phyloP scores from a whole-genome alignment of 2,329 filamentous ascomycete genomes.

The Ophiostoma montium region DNA sequence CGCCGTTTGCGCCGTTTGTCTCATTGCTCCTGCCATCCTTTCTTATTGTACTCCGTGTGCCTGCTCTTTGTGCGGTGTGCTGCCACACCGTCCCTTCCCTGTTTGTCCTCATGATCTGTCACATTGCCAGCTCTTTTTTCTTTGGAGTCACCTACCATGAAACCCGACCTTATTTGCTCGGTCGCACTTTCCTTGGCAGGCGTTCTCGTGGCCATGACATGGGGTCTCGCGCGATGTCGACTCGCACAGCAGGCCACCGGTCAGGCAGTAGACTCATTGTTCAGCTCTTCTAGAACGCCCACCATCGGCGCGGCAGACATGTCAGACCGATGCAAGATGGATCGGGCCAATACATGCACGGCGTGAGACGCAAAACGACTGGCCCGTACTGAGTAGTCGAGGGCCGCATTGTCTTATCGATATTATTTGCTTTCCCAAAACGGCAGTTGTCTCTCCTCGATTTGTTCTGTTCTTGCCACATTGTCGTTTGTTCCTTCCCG shows the following conservation, averaged over 20 bases:
- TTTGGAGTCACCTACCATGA: too few relatives aligned
- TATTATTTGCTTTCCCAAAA: slow-evolving; percentile 5
- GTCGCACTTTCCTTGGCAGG: background rate
- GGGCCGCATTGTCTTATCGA: background rate
- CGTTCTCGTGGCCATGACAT: background rate
- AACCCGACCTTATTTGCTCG: background rate
- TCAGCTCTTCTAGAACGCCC: too few relatives aligned
- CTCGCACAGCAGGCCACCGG: background rate
- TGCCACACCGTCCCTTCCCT: too few relatives aligned
- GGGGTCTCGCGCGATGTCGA: background rate
- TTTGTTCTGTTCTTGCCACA: background rate
- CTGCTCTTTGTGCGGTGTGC: background rate
- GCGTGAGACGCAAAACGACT: background rate
- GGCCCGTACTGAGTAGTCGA: slow-evolving; percentile 3
- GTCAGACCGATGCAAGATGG: background rate
- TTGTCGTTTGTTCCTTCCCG: background rate
- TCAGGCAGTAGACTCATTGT: too few relatives aligned
- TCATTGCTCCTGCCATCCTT: background rate
- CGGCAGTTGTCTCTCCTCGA: background rate
- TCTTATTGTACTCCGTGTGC: background rate
- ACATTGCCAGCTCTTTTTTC: too few relatives aligned
- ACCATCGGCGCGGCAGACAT: background rate
- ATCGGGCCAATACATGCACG: background rate
- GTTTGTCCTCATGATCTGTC: background rate
- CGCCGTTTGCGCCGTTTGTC: background rate